Evolutionary conservation across 495 filamentous ascomycete species (phyloP).

Genomic region (Podospora australis): DNA sequence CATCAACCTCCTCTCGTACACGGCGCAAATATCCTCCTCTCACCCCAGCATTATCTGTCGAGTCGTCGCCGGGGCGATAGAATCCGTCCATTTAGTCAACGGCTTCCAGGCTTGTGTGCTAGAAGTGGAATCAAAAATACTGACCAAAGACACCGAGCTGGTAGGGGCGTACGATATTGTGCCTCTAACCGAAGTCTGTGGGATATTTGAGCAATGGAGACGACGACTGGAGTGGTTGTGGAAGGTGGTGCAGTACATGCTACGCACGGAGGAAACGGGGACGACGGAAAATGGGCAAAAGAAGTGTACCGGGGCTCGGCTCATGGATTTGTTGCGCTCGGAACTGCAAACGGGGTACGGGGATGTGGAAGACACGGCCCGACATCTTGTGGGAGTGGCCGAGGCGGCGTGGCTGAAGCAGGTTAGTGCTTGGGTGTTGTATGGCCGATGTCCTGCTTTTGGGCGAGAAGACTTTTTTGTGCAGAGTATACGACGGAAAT

Average conservation of each 20-base stretch:
- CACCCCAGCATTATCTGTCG: conserved; percentile 78
- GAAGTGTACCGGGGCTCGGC: conserved; percentile 47
- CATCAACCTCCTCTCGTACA: conserved; percentile 55
- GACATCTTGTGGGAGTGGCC: conserved; percentile 64
- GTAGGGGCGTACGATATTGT: conserved; percentile 92
- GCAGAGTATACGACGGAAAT: conserved; percentile 28
- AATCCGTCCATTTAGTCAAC: conserved; percentile 58
- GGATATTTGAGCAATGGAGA: conserved; percentile 73
- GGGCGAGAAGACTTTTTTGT: conserved; percentile 83
- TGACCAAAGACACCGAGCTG: conserved; percentile 60
- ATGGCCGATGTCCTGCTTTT: conserved; percentile 69
- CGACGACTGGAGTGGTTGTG: conserved; percentile 81
- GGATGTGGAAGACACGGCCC: conserved; percentile 70
- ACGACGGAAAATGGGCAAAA: conserved; percentile 13
- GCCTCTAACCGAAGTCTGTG: conserved; percentile 75
- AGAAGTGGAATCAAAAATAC: conserved; percentile 71
- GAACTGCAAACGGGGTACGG: conserved; percentile 82
- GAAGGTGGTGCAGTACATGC: conserved; percentile 61
- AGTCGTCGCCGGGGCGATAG: conserved; percentile 75
- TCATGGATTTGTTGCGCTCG: conserved; percentile 68
- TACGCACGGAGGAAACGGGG: conserved; percentile 21
- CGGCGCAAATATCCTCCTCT: conserved; percentile 55
- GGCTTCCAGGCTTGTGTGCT: conserved; percentile 77
- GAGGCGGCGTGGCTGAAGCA: conserved; percentile 91
- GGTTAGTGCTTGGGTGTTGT: conserved; percentile 80